phyloP scores from a whole-genome alignment of 1,139 yeast species.

The Lodderomyces metapsilosis region DNA sequence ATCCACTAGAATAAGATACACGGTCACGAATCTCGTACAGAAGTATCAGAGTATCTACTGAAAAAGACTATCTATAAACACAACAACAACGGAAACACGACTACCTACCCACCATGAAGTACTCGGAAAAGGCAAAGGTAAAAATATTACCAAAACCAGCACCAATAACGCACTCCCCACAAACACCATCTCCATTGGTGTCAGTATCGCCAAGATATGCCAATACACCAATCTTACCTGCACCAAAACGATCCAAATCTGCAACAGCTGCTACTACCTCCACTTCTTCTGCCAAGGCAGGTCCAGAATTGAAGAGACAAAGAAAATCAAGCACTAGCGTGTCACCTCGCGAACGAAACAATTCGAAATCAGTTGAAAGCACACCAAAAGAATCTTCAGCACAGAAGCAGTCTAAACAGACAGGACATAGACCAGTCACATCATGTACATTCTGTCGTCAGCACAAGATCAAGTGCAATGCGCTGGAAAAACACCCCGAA shows the following conservation, averaged over 20 bases:
- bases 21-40: neutral
- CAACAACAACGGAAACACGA: neutral
- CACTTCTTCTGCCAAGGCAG: constrained; percentile 1
- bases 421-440: constrained; percentile 78
- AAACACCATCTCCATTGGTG: constrained; percentile 14
- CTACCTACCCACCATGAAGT: constrained; percentile 11
- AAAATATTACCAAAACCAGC: constrained; percentile 29
- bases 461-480: constrained; percentile 91
- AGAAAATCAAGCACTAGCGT: constrained; percentile 21
- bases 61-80: neutral
- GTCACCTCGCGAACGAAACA: constrained; percentile 3
- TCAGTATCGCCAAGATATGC: constrained; percentile 7
- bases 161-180: constrained; percentile 12
- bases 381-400: constrained; percentile 3
- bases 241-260: constrained; percentile 4
- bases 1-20: no score
- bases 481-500: constrained; percentile 76
- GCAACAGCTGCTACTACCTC: neutral
- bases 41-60: neutral
- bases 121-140: constrained; percentile 33
- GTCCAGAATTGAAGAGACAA: constrained; percentile 1
- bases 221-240: constrained; percentile 3
- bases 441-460: constrained; percentile 94
- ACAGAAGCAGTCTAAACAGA: constrained; percentile 22
- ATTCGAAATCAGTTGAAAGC: neutral